Conservation (phyloP, 192 early-diverging fungal genomes). For the Coemansia asiatica region DNA sequence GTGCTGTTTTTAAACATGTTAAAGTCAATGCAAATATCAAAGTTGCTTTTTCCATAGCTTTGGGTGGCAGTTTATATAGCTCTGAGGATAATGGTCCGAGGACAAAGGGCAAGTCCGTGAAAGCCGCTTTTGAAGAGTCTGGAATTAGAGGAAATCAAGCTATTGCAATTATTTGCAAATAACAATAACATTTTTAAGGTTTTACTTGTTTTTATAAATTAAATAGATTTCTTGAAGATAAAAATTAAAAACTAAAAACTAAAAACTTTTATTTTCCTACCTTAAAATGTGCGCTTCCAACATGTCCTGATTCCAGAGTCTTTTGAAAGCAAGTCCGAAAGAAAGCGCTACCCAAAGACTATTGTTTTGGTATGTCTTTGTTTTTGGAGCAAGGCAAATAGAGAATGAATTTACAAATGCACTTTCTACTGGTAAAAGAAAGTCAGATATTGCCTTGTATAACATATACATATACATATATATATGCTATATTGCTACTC, state of each 20-base stretch:
- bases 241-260: not conserved
- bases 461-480: not conserved
- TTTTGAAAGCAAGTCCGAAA: not conserved
- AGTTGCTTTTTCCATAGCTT: not conserved
- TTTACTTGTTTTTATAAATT: conserved; percentile 3
- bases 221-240: not conserved
- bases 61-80: not conserved
- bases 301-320: not conserved
- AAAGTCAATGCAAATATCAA: not conserved
- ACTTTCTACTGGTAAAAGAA: not conserved
- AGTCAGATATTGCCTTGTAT: not conserved
- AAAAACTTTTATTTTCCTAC: not conserved
- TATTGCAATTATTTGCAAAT: not conserved
- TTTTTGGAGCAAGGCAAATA: not conserved
- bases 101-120: not conserved
- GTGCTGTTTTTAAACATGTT: not conserved
- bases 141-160: not conserved
- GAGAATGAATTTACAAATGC: not conserved
- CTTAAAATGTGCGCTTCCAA: not conserved
- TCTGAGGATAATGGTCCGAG: not conserved
- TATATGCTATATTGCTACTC: not conserved
- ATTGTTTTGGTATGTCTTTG: not conserved
- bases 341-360: not conserved
- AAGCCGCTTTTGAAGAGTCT: not conserved
- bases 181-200: not conserved